Conservation (phyloP, 2,329 filamentous ascomycete genomes). For the Talaromyces sp. region DNA sequence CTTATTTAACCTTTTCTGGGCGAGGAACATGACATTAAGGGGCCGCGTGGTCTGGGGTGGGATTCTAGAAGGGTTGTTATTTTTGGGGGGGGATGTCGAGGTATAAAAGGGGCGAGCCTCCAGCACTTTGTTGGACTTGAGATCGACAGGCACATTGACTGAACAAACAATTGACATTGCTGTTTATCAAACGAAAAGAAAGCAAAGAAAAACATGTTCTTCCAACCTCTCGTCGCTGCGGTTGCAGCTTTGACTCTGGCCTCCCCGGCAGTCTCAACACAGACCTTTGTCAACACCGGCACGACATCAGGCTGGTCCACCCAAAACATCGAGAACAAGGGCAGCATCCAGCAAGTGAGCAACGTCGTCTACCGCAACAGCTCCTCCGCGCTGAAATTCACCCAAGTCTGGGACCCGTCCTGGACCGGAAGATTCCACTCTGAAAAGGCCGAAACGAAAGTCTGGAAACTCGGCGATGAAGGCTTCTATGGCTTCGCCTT, state of each 20-base stretch:
- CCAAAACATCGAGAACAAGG: conserved; percentile 37
- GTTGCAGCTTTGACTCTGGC: conserved; percentile 2
- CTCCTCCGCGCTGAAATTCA: conserved; percentile 40
- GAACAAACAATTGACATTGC: background rate
- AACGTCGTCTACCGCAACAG: conserved; percentile 35
- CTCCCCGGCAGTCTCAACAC: conserved; percentile 7
- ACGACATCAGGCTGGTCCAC: conserved; percentile 39
- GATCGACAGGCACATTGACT: background rate
- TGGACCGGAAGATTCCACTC: conserved; percentile 47
- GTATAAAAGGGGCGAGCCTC: background rate
- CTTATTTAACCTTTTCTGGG: background rate
- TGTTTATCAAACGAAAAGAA: background rate
- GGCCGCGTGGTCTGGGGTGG: background rate
- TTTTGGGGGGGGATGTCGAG: background rate
- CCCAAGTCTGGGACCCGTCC: conserved; percentile 32
- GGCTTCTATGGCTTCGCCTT: conserved; percentile 50
- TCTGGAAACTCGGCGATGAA: conserved; percentile 42
- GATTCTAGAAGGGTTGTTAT: background rate
- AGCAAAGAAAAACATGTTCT: background rate
- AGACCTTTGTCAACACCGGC: conserved; percentile 19
- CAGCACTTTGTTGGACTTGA: background rate
- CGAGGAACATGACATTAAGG: background rate
- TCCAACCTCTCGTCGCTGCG: background rate
- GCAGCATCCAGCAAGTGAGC: conserved; percentile 38
- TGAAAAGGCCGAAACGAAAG: conserved; percentile 41